phyloP scores from a whole-genome alignment of 352 stramenopile genomes.

The Lagenidium giganteum region DNA sequence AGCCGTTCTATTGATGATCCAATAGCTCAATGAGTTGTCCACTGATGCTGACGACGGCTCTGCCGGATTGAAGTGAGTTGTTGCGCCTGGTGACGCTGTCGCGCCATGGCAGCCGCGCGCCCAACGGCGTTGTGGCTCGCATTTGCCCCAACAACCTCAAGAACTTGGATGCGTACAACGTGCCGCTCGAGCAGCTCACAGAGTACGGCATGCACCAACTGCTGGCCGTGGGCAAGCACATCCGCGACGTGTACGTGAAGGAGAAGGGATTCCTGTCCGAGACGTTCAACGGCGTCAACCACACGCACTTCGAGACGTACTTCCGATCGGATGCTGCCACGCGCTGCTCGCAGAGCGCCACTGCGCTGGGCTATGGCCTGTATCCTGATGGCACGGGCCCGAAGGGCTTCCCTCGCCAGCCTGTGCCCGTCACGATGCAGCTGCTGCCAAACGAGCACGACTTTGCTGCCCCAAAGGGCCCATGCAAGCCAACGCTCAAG shows the following conservation, averaged over 20 bases:
- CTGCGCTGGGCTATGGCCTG: slow-evolving; percentile 65
- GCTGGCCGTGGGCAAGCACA: slow-evolving; percentile 55
- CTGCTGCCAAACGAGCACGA: slow-evolving; percentile 79
- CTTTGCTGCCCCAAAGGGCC: slow-evolving; percentile 77
- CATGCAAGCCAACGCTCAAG: slow-evolving; percentile 44
- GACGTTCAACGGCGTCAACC: slow-evolving; percentile 62
- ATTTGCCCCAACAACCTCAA: slow-evolving; percentile 61
- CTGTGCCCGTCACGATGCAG: slow-evolving; percentile 83
- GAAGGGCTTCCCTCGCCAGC: slow-evolving; percentile 53
- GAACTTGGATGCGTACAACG: slow-evolving; percentile 74
- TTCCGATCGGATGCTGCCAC: slow-evolving; percentile 78
- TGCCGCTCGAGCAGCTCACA: slow-evolving; percentile 78
- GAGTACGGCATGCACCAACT: slow-evolving; percentile 81
- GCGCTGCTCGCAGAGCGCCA: slow-evolving; percentile 76
- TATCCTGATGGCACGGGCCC: slow-evolving; percentile 80
- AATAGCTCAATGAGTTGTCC: no score
- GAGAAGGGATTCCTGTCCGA: slow-evolving; percentile 61
- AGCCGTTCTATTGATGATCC: no score
- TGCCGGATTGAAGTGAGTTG: slow-evolving; percentile 64
- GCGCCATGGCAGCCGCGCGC: slow-evolving; percentile 72
- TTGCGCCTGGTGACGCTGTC: slow-evolving; percentile 73
- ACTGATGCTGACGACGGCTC: no score
- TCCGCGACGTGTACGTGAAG: slow-evolving; percentile 65
- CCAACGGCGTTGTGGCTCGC: slow-evolving; percentile 50
- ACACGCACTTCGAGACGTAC: slow-evolving; percentile 82